Evolutionary conservation across 305 asterid species (phyloP), one percentile per base, ranked within the genome.

Genomic region (Plantago lanceolata): DNA sequence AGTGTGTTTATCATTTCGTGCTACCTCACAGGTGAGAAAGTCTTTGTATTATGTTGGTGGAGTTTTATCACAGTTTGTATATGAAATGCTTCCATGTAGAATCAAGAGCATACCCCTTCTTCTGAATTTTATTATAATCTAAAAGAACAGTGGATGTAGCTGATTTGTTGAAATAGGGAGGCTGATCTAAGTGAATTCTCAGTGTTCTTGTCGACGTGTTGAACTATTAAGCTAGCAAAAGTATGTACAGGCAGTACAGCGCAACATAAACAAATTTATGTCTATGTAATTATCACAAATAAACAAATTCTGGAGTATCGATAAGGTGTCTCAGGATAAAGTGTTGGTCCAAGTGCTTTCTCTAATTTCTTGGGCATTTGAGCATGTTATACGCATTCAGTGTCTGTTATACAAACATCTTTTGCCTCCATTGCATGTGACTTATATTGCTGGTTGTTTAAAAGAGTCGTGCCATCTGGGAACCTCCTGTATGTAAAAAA

Each of bases 1-100:
- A 69, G 3, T 92, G 64, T 82, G 96, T 77, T 75, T 92, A 63
- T 85, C 94, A 0, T 89, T 92, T 69, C 97, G 97, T 35, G 91
- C 81, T 31, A 78, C 72, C 81, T 83, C 95, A 2, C 83, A 69
- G 91, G 98, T 89, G 63, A 69, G 67, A 47, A 8, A 24, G 26
- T 37, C 19, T 24, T 24, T 29, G 48, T 40, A 9, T 8, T 54
- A 43, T 47, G 45, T 0, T 56, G 68, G 29, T 21, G 21, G 58
- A 3, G 3, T 37, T 55, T 21, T 64, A 40, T 19, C 21, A 8
- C 14, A 3, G 24, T 57, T 40, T 6, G 29, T 19, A 11, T 8
- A 19, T 40, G 13, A 8, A 6, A 49, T 49, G 47, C 51, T 59
- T 47, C 26, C 48, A 11, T 44, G 1, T 44, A 16, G 45, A 29